These are phyloP conservation scores for Magnaporthiopsis incrustans DNA, from an alignment of 2,329 filamentous ascomycete genomes.

Conservation along the genomic window DNA sequence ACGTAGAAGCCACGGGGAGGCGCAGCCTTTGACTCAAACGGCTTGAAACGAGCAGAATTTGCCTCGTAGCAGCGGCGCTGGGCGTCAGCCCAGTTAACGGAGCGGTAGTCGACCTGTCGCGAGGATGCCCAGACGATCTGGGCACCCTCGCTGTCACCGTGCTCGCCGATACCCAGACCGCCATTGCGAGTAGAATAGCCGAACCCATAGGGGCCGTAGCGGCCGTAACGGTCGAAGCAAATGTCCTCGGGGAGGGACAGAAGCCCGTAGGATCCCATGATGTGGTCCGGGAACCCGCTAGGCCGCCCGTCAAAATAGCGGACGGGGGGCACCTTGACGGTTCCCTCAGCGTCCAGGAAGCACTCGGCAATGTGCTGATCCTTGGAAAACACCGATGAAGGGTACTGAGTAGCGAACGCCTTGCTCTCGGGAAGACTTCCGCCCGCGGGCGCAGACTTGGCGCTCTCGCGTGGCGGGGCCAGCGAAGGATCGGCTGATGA, in stretches of 20 bases:
- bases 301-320: slow-evolving; percentile 72
- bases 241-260: slow-evolving; percentile 74
- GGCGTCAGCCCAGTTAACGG: slow-evolving; percentile 69
- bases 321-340: slow-evolving; percentile 58
- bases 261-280: slow-evolving; percentile 79
- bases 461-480: slow-evolving; percentile 6
- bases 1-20: slow-evolving; percentile 45
- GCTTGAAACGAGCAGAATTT: slow-evolving; percentile 63
- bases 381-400: slow-evolving; percentile 26
- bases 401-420: slow-evolving; percentile 38
- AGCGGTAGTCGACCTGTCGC: slow-evolving; percentile 67
- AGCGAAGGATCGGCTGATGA: slow-evolving; percentile 12
- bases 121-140: slow-evolving; percentile 67
- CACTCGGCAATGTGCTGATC: slow-evolving; percentile 59
- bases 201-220: slow-evolving; percentile 81
- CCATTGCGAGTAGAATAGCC: slow-evolving; percentile 75
- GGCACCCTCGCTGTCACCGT: slow-evolving; percentile 75
- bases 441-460: slow-evolving; percentile 9
- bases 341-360: slow-evolving; percentile 64
- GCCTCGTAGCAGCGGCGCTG: slow-evolving; percentile 65
- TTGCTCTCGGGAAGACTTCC: slow-evolving; percentile 35
- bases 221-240: slow-evolving; percentile 87
- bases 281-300: slow-evolving; percentile 73
- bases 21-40: slow-evolving; percentile 29
- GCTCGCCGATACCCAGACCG: slow-evolving; percentile 76